A percentile compares a stretch with the other conserved stretches of the same genome.
Evolutionary conservation across 352 stramenopile species (phyloP).

Genomic region (Halophytophthora polymorphica): DNA sequence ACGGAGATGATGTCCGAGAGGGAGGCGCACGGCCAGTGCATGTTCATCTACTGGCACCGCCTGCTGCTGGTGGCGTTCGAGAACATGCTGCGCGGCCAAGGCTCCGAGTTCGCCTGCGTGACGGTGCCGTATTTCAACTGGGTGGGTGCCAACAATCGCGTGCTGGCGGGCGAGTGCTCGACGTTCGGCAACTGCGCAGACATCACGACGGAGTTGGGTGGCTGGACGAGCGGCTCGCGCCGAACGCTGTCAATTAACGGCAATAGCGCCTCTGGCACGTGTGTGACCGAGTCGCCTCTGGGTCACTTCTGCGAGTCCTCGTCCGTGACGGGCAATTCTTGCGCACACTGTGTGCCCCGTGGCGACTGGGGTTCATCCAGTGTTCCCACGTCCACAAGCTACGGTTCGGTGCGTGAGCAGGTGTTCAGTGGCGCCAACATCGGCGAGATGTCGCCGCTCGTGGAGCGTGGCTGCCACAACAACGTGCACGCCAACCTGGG

Average conservation of each 20-base stretch:
- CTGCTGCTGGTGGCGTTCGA: constrained; percentile 50
- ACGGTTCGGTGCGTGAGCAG: constrained; percentile 44
- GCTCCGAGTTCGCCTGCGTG: constrained; percentile 35
- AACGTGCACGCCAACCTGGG: constrained; percentile 52
- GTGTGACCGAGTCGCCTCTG: constrained; percentile 30
- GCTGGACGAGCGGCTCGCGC: constrained; percentile 11
- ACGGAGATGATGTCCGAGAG: constrained; percentile 31
- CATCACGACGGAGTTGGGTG: constrained; percentile 24
- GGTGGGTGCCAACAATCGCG: constrained; percentile 34
- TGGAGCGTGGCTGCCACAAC: constrained; percentile 61
- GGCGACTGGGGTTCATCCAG: constrained; percentile 27
- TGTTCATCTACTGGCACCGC: constrained; percentile 70
- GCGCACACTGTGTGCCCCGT: constrained; percentile 47
- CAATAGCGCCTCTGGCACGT: constrained; percentile 31
- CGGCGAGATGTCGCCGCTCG: constrained; percentile 36
- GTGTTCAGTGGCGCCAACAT: constrained; percentile 51
- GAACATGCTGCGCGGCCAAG: constrained; percentile 61
- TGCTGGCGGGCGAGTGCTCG: constrained; percentile 22
- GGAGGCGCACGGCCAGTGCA: constrained; percentile 38
- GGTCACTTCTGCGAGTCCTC: constrained; percentile 58
- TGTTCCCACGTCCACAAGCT: constrained; percentile 36
- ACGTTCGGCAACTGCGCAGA: constrained; percentile 34
- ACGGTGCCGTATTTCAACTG: constrained; percentile 67
- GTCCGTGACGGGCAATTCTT: constrained; percentile 15
- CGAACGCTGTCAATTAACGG: constrained; percentile 45